Percentiles rank a stretch among this genome's conserved stretches.
phyloP scores from a whole-genome alignment of 345 rosid species.

The Leavenworthia alabamica region DNA sequence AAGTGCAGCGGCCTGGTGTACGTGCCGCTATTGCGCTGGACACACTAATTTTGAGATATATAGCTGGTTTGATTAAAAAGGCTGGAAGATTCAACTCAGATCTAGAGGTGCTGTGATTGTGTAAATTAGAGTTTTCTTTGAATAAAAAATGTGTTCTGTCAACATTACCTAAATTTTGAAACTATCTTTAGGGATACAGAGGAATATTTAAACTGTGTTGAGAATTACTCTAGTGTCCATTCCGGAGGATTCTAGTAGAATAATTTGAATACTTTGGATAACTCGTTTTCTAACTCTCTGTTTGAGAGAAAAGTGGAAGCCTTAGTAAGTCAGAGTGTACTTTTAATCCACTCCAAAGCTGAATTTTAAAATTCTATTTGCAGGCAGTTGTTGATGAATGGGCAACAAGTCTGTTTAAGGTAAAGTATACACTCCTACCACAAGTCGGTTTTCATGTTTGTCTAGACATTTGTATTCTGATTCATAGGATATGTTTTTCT shows the following conservation, averaged over 20 bases:
- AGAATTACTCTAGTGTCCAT: not conserved
- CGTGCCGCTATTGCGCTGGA: constrained; percentile 89
- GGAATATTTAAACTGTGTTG: not conserved
- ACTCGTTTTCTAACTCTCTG: not conserved
- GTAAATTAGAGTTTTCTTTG: not conserved
- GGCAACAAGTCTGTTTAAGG: constrained; percentile 96
- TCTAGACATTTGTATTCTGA: not conserved
- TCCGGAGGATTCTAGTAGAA: not conserved
- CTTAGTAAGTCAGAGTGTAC: not conserved
- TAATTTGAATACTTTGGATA: not conserved
- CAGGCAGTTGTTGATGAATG: constrained; percentile 95
- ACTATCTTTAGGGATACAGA: not conserved
- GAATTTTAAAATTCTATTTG: constrained; percentile 28
- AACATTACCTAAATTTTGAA: not conserved
- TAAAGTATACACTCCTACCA: constrained; percentile 23
- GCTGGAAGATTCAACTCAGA: constrained; percentile 72
- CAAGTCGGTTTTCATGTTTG: constrained; percentile 9
- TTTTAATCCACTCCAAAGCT: constrained; percentile 10
- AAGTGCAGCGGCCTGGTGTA: constrained; percentile 95
- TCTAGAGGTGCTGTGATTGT: constrained; percentile 52
- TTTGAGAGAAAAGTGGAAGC: not conserved
- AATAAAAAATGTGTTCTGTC: not conserved
- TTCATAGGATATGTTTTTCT: not conserved
- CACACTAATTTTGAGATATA: constrained; percentile 66
- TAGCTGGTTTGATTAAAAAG: constrained; percentile 66